These are phyloP conservation scores for Homolaphlyctis polyrhiza DNA, from an alignment of 371 early-diverging fungal species.

Conservation along the genomic window DNA sequence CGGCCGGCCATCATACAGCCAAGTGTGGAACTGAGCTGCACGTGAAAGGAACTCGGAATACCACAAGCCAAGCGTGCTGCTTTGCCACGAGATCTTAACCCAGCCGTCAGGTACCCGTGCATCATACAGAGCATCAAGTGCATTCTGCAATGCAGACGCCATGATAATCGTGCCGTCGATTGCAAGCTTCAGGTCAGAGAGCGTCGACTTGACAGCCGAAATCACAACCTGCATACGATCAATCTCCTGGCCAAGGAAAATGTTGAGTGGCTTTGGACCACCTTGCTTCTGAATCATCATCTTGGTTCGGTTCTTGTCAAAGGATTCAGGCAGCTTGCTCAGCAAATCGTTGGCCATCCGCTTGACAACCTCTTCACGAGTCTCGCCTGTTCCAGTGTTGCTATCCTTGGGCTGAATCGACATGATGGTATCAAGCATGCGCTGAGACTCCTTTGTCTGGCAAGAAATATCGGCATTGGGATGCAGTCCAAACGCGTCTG, in stretches of 20 bases:
- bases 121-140: constrained; percentile 53
- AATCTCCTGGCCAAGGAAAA: constrained; percentile 56
- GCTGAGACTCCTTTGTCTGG: constrained; percentile 53
- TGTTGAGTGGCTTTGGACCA: constrained; percentile 49
- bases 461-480: constrained; percentile 60
- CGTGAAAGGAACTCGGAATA: constrained; percentile 47
- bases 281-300: constrained; percentile 44
- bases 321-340: constrained; percentile 52
- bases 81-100: constrained; percentile 52
- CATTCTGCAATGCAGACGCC: constrained; percentile 44
- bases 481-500: constrained; percentile 58
- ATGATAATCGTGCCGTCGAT: constrained; percentile 58
- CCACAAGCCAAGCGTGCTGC: constrained; percentile 50
- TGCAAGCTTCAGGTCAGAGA: constrained; percentile 51
- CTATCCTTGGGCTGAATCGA: constrained; percentile 62
- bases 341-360: constrained; percentile 51
- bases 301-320: constrained; percentile 46
- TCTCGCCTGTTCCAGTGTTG: constrained; percentile 46
- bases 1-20: constrained; percentile 55
- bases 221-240: constrained; percentile 56
- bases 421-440: constrained; percentile 56
- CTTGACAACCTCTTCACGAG: constrained; percentile 56
- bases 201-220: constrained; percentile 35
- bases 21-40: constrained; percentile 45
- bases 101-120: constrained; percentile 48